A percentile compares a stretch with the other conserved stretches of the same genome.
Evolutionary conservation across 148 eudicot genomes (phyloP).

Genomic region (Fagopyrum homotropicum): DNA sequence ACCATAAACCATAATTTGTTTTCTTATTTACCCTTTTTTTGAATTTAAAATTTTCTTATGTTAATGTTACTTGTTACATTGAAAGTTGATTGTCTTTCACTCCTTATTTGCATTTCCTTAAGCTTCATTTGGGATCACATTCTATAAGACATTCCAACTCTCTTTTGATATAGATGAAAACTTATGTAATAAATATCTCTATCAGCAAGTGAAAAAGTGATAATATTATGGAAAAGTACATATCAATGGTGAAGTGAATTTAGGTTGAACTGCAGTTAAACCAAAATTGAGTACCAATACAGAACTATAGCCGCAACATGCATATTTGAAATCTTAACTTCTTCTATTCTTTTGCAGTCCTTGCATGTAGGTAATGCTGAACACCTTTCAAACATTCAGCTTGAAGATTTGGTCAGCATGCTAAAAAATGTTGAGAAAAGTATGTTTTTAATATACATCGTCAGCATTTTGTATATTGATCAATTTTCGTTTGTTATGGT

Average conservation of each 20-base stretch:
- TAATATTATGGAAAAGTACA: background rate
- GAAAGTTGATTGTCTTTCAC: background rate
- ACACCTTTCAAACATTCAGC: conserved; percentile 35
- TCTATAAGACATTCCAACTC: background rate
- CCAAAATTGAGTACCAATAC: background rate
- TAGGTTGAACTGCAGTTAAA: background rate
- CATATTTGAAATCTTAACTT: background rate
- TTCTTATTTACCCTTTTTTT: too few relatives aligned
- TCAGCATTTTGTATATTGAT: too few relatives aligned
- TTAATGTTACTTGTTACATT: background rate
- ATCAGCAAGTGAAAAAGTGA: background rate
- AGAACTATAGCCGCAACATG: background rate
- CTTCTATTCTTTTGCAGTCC: conserved; percentile 34
- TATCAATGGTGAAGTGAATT: background rate
- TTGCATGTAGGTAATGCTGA: conserved; percentile 29
- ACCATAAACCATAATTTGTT: background rate
- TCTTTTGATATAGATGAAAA: background rate
- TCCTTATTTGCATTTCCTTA: background rate
- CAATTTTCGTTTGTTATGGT: too few relatives aligned
- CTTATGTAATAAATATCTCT: background rate
- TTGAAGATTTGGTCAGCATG: conserved; percentile 73
- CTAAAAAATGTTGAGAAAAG: conserved; percentile 87
- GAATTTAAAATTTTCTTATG: too few relatives aligned
- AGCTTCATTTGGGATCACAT: background rate
- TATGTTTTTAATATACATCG: conserved; percentile 20